Base-by-base conservation (phyloP, 768 basidiomycete genomes). In the Termitomyces sp. region DNA sequence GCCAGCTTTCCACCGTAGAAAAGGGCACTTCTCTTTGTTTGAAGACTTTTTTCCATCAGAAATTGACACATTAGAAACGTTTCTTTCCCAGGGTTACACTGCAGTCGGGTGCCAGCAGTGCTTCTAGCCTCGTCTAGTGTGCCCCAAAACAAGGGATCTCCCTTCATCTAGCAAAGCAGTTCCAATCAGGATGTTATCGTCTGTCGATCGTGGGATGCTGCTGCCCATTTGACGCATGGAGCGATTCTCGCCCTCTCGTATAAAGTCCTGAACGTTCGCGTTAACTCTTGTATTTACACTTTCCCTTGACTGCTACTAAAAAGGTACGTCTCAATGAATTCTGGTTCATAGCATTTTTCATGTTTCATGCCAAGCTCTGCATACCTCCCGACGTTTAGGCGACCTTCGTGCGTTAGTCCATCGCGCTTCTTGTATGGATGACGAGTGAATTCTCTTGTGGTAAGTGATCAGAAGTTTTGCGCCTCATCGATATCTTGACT, bases 371-470 rank as follows among this genome's bases (percentile, higher is more conserved):
- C 53, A 70, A 69, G 66, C 68, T 69, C 73, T 70, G 54, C 71
- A 54, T 54, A 61, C 80, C 80, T 82, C 68, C 73, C 75, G 78
- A 69, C 78, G 77, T 79, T 71, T 58, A 77, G 77, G 73, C 79
- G 73, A 77, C 74, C 79, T 78, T 77, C 76, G 75, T 67, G 67
- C 77, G 74, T 78, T 80, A 77, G 84, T 83, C 81, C 83, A 86
- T 86, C 86, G 84, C 85, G 86, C 83, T 86, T 87, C 78, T 79
- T 79, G 77, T 75, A 68, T 74, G 80, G 82, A 71, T 82, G 83
- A 71, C 70, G 74, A 83, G 68, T 71, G 73, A 73, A 77, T 74
- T 87, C 86, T 70, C 72, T 71, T 70, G 68, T 77, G 83, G 84
- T 76, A 65, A 48, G 71, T 65, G 3, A 27, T 32, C 0, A 31